Evolutionary conservation across 352 stramenopile genomes (phyloP).

Genomic region (Phytopythium kandeliae): DNA sequence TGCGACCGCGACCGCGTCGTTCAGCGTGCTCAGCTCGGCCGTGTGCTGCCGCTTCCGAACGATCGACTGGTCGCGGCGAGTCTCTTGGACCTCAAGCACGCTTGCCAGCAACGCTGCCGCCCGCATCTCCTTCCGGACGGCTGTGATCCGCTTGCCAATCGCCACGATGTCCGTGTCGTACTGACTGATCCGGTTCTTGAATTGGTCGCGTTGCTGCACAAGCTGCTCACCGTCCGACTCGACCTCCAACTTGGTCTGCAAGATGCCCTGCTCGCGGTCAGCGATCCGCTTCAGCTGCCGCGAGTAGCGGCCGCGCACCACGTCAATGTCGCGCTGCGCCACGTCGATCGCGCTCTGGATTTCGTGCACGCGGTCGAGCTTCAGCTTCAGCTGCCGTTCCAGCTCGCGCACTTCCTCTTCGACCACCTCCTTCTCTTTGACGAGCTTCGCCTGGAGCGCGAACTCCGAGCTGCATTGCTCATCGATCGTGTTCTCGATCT

Average conservation of each 20-base stretch:
- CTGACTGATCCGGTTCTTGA: slow-evolving; percentile 43
- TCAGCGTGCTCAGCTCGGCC: slow-evolving; percentile 58
- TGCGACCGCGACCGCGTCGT: slow-evolving; percentile 59
- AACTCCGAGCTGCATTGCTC: slow-evolving; percentile 70
- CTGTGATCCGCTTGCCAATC: slow-evolving; percentile 55
- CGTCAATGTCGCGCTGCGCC: slow-evolving; percentile 72
- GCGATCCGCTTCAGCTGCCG: slow-evolving; percentile 76
- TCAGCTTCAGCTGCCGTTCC: slow-evolving; percentile 58
- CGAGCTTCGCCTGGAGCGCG: slow-evolving; percentile 35
- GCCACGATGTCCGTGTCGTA: slow-evolving; percentile 41
- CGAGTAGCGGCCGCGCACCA: slow-evolving; percentile 65
- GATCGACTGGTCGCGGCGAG: slow-evolving; percentile 50
- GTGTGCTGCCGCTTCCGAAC: slow-evolving; percentile 75
- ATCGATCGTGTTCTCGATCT: slow-evolving; percentile 77
- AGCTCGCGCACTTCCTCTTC: slow-evolving; percentile 72
- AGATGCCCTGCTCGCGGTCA: slow-evolving; percentile 64
- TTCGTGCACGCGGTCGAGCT: slow-evolving; percentile 42
- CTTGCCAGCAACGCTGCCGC: slow-evolving; percentile 51
- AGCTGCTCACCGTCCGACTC: slow-evolving; percentile 62
- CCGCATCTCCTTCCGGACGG: slow-evolving; percentile 66
- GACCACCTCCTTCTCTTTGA: slow-evolving; percentile 51
- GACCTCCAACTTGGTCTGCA: slow-evolving; percentile 71
- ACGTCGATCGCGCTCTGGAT: slow-evolving; percentile 68
- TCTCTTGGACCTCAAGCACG: slow-evolving; percentile 72
- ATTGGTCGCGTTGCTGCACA: slow-evolving; percentile 44